Base-by-base conservation (phyloP, 495 filamentous ascomycete species). In the Xylona heveae region DNA sequence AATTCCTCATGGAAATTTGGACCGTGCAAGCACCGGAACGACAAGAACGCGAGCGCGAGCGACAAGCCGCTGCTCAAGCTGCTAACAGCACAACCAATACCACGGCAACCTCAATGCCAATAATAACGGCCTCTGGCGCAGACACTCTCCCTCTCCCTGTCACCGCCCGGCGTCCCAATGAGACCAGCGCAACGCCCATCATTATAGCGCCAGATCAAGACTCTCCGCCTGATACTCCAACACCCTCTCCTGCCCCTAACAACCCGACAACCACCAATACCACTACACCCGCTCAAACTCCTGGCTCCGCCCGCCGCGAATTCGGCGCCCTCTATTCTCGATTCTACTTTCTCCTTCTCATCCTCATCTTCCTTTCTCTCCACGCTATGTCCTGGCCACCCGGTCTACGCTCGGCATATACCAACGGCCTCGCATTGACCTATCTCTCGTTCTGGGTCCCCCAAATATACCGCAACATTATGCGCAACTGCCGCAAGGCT, bases 371-470 rank as follows among this genome's bases (percentile, higher is more conserved):
- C 42, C 43, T 91, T 15, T 78, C 71, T 14, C 53, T 84, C 5
- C 71, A 82, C 43, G 71, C 75, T 7, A 62, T 71, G 30, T 66
- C 78, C 4, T 85, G 84, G 69, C 71, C 81, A 3, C 54, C 64
- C 5, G 52, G 59, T n/a, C 45, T 73, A 18, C 73, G 84, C 20
- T 59, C 66, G 3, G 52, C 64, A 21, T 92, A 85, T 53, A 62
- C 74, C 39, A 74, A 81, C 46, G 37, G 54, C 3, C 43, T 90
- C 3, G 52, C 66, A 15, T 66, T 79, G 38, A 37, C 65, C 38
- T 92, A 91, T 40, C 66, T 92, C 19, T 91, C 83, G 14, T 76
- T 92, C 46, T 94, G 85, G 85, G 38, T 66, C 0, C 88, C 88
- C 0, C 88, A 97, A 47, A 83, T 94, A 42, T 68, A 74, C 41